Evolutionary conservation across 306 rosid genomes (phyloP).

Genomic region (Astragalus membranaceus): DNA sequence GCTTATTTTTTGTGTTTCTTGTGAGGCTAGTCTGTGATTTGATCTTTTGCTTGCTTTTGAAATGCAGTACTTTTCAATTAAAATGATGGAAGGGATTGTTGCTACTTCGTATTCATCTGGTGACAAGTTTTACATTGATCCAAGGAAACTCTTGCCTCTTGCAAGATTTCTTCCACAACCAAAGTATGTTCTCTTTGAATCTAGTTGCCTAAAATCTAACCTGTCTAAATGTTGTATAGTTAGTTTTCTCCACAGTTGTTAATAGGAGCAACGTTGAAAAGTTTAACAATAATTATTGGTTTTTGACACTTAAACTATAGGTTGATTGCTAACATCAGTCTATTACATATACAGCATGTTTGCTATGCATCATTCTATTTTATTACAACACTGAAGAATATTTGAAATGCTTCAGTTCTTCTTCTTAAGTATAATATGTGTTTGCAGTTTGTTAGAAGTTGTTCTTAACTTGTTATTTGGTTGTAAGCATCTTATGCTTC

Average conservation of each 20-base stretch:
- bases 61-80: conserved; percentile 70
- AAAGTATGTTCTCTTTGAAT: conserved; percentile 46
- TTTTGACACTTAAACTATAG: background rate
- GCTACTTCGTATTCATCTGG: conserved; percentile 76
- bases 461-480: background rate
- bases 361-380: background rate
- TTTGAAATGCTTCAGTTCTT: no score
- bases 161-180: conserved; percentile 97
- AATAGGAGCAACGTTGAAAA: background rate
- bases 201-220: background rate
- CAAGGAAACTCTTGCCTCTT: conserved; percentile 85
- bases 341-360: background rate
- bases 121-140: conserved; percentile 89
- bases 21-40: background rate
- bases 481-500: background rate
- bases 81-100: conserved; percentile 93
- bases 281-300: background rate
- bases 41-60: conserved; percentile 7
- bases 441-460: background rate
- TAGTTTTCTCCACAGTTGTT: background rate
- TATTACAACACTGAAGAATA: no score
- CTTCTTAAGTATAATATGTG: no score
- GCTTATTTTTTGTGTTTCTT: background rate
- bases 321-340: background rate
- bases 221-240: background rate